A percentile compares a stretch with the other conserved stretches of the same genome.
These are phyloP conservation scores for Dendrobium chrysotoxum DNA, from an alignment of 106 monocot genomes.

Conservation along the genomic window DNA sequence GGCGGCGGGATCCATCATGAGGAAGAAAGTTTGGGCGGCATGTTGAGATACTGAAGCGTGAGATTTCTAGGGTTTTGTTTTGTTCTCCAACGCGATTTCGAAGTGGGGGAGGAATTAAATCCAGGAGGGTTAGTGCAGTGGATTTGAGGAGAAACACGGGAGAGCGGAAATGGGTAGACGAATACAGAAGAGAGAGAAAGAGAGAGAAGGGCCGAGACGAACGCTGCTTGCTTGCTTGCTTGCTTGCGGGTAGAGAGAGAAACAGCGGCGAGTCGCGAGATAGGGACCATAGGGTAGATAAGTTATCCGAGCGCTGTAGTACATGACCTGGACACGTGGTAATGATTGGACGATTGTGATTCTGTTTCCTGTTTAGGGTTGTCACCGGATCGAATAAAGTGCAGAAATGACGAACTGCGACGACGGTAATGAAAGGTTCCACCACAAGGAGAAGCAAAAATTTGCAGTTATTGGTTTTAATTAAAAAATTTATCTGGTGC, in stretches of 20 bases:
- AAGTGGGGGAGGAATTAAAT: not conserved
- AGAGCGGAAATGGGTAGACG: slow-evolving; percentile 7
- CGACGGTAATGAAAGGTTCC: not conserved
- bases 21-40: slow-evolving; percentile 8
- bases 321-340: not conserved
- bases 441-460: too few relatives aligned
- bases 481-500: too few relatives aligned
- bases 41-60: not conserved
- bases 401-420: not conserved
- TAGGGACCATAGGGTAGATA: not conserved
- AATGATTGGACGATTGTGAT: not conserved
- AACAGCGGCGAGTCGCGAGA: slow-evolving; percentile 10
- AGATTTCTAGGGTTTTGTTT: slow-evolving; percentile 15
- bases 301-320: not conserved
- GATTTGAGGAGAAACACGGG: not conserved
- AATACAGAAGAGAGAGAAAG: slow-evolving; percentile 8
- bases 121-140: not conserved
- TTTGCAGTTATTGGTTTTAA: too few relatives aligned
- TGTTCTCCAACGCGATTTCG: not conserved
- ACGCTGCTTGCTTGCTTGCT: too few relatives aligned
- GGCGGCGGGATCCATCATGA: slow-evolving; percentile 14
- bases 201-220: not conserved
- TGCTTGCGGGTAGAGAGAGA: slow-evolving; percentile 11
- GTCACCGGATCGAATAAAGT: not conserved
- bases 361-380: not conserved